phyloP scores from a whole-genome alignment of 2,329 filamentous ascomycete species.

The Epichloe gansuensis region DNA sequence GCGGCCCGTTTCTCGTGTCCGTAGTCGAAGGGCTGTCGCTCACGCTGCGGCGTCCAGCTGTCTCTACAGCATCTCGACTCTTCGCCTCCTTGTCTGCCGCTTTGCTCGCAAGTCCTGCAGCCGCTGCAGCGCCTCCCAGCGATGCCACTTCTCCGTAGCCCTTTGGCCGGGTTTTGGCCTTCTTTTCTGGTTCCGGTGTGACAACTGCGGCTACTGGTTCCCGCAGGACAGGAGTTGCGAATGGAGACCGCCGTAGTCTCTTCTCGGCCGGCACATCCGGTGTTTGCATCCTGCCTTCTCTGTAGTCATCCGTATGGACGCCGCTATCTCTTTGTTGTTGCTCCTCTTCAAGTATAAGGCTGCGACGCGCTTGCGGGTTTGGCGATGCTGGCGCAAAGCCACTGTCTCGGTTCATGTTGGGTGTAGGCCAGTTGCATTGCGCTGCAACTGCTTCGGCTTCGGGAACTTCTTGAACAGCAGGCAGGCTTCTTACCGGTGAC shows the following conservation, averaged over 20 bases:
- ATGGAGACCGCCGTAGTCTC: slow-evolving; percentile 20
- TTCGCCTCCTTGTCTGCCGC: not conserved
- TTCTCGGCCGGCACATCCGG: slow-evolving; percentile 17
- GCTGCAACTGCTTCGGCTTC: slow-evolving; percentile 30
- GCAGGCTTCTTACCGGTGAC: slow-evolving; percentile 31
- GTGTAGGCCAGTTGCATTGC: slow-evolving; percentile 12
- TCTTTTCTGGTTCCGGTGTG: slow-evolving; percentile 35
- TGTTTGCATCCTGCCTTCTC: slow-evolving; percentile 20
- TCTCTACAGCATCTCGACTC: slow-evolving; percentile 6
- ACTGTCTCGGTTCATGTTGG: slow-evolving; percentile 27
- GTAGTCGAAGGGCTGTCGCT: slow-evolving; percentile 5
- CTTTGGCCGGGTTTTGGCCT: slow-evolving; percentile 13
- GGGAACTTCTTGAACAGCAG: slow-evolving; percentile 38
- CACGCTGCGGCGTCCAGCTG: slow-evolving; percentile 2
- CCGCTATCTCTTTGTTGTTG: slow-evolving; percentile 41
- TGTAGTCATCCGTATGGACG: slow-evolving; percentile 39
- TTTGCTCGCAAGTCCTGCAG: not conserved
- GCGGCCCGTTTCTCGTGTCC: not conserved
- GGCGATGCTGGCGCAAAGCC: slow-evolving; percentile 29
- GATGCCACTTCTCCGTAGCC: slow-evolving; percentile 17
- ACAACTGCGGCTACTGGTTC: slow-evolving; percentile 24
- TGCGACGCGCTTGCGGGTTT: slow-evolving; percentile 24
- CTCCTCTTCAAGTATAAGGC: slow-evolving; percentile 21
- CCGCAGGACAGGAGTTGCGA: slow-evolving; percentile 27
- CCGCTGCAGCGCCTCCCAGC: not conserved